phyloP scores from a whole-genome alignment of 23 red algal genomes.

The Chondrus crispus region DNA sequence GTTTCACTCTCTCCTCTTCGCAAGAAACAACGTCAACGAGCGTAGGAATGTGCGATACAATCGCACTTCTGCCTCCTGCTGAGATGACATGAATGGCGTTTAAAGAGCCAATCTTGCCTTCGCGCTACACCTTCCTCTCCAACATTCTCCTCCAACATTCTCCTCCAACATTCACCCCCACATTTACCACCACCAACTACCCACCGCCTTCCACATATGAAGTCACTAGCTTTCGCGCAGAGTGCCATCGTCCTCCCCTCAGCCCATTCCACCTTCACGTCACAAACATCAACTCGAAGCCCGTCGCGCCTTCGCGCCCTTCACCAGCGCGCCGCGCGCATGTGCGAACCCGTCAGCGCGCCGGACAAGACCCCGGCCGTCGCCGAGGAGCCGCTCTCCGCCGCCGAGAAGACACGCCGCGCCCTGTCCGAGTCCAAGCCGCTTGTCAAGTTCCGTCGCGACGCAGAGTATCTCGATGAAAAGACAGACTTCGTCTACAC shows the following conservation, averaged over 20 bases:
- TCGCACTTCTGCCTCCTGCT: too few relatives aligned
- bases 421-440: slow-evolving; percentile 38
- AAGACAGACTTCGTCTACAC: slow-evolving; percentile 22
- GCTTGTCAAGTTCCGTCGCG: slow-evolving; percentile 66
- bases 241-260: not conserved
- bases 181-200: too few relatives aligned
- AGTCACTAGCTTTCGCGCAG: too few relatives aligned
- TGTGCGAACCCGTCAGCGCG: not conserved
- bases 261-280: not conserved
- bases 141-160: too few relatives aligned
- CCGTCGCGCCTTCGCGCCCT: not conserved
- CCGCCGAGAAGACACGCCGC: slow-evolving; percentile 50
- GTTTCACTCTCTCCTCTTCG: too few relatives aligned
- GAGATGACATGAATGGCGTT: too few relatives aligned
- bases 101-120: too few relatives aligned
- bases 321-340: not conserved
- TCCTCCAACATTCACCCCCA: too few relatives aligned
- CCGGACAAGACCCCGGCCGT: not conserved
- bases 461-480: slow-evolving; percentile 45
- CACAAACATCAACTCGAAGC: not conserved
- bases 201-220: too few relatives aligned
- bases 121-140: too few relatives aligned
- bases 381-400: not conserved
- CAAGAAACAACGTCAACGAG: too few relatives aligned
- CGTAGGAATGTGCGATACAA: too few relatives aligned